Base-by-base conservation (phyloP, 352 stramenopile genomes). In the Phytophthora constricta region DNA sequence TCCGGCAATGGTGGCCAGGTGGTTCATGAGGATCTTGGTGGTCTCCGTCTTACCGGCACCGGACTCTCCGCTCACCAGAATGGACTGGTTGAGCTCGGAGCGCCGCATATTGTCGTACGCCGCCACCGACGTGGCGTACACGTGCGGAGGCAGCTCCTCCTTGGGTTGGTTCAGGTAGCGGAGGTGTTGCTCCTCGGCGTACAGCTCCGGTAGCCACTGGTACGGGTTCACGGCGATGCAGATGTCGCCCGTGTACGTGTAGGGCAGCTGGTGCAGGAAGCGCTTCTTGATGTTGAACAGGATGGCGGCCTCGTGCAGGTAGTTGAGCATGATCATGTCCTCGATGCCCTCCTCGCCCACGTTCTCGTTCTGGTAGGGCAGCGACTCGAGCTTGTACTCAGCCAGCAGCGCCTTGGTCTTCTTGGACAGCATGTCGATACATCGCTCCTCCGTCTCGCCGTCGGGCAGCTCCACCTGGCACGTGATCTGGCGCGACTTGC, bases 201-300 rank as follows among this genome's bases (percentile, higher is more conserved):
- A 97, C 13, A 97, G 72, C 41, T 96, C 86, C 0, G 84, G 79
- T 27, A 96, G 82, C 89, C 90, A 97, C 71, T 96, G 90, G 72
- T 98, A 99, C n/a, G 96, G 97, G 76, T 99, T 99, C 48, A 99
- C 89, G 2, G 97, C 96, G 64, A 99, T 97, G 47, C 98, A 94
- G 70, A 99, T 98, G 50, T 99, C 95, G n/a, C 96, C 96, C 26
- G 97, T 98, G 72, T 97, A 97, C 31, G 96, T 99, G 83, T 99
- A 99, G 1, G 97, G 96, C 28, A 96, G 79, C 23, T 86, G 77
- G 39, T 80, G 76, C 13, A 93, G 72, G 65, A 96, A 97, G 26
- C 91, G 82, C 70, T 74, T 79, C 67, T 93, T 89, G 51, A 98
- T 71, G 66, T 97, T 98, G 70, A 83, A 97, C 17, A 98, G 60